Evolutionary conservation across 225 moss, liverwort and hornwort genomes (phyloP).

Genomic region (Antitrichia curtipendula): DNA sequence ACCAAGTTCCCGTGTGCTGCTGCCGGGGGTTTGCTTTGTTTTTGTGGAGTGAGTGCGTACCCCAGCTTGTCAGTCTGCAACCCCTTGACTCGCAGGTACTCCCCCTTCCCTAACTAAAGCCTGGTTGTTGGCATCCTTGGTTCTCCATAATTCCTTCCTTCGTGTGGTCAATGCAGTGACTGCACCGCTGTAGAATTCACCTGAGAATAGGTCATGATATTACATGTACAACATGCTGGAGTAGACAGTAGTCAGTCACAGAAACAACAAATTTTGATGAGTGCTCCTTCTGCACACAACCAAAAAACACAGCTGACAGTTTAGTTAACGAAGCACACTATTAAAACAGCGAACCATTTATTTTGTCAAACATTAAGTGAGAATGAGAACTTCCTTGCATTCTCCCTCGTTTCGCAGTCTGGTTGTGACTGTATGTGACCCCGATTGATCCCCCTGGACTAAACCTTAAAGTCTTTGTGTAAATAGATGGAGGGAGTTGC

Average conservation of each 20-base stretch:
- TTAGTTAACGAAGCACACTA: background rate
- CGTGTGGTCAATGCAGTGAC: background rate
- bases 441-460: background rate
- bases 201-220: background rate
- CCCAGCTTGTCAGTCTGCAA: conserved; percentile 96
- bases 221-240: background rate
- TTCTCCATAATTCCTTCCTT: background rate
- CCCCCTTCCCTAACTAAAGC: background rate
- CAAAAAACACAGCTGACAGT: background rate
- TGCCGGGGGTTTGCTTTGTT: conserved; percentile 87
- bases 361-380: background rate
- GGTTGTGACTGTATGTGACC: background rate
- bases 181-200: background rate
- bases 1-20: conserved; percentile 97
- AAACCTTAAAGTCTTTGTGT: background rate
- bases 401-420: background rate
- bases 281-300: background rate
- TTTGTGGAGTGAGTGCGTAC: conserved; percentile 96
- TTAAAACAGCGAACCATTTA: background rate
- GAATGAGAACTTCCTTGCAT: background rate
- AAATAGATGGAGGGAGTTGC: conserved; percentile 86
- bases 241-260: background rate
- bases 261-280: background rate
- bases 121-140: background rate
- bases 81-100: conserved; percentile 77